Evolutionary conservation across 106 monocot species (phyloP).

Genomic region (Dioscorea zingiberensis): DNA sequence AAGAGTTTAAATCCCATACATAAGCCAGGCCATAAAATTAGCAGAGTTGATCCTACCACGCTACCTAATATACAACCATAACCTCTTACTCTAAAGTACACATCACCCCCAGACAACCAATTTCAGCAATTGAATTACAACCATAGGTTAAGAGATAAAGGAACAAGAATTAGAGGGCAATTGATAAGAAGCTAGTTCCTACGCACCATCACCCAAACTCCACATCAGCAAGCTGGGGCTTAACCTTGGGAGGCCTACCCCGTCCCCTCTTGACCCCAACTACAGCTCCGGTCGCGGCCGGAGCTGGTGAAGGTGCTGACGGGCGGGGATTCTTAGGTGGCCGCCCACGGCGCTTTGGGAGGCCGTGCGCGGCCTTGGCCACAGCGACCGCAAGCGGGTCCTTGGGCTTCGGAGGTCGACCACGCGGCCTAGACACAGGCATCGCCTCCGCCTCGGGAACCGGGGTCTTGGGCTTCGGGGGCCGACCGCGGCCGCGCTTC

Average conservation of each 20-base stretch:
- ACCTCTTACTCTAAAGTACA: no score
- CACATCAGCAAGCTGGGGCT: background rate
- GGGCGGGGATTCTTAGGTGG: conserved; percentile 24
- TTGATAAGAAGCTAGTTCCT: background rate
- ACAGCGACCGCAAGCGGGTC: background rate
- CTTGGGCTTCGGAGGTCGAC: conserved; percentile 6
- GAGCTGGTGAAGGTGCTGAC: background rate
- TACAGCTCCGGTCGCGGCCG: background rate
- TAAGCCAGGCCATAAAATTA: no score
- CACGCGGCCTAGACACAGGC: conserved; percentile 4
- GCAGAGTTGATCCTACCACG: no score
- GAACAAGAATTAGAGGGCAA: background rate
- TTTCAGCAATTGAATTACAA: no score
- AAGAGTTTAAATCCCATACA: no score
- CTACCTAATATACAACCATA: no score
- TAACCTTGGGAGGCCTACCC: conserved; percentile 10
- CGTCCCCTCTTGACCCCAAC: conserved; percentile 2
- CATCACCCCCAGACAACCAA: no score
- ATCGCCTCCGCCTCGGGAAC: background rate
- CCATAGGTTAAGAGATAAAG: no score
- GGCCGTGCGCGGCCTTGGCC: background rate
- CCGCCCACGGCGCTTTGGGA: conserved; percentile 10
- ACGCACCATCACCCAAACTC: background rate
- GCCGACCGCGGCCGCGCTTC: conserved; percentile 18
- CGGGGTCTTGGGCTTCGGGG: conserved; percentile 10